Conservation (phyloP, 1,139 yeast genomes). For the Geotrichum bryndzae region DNA sequence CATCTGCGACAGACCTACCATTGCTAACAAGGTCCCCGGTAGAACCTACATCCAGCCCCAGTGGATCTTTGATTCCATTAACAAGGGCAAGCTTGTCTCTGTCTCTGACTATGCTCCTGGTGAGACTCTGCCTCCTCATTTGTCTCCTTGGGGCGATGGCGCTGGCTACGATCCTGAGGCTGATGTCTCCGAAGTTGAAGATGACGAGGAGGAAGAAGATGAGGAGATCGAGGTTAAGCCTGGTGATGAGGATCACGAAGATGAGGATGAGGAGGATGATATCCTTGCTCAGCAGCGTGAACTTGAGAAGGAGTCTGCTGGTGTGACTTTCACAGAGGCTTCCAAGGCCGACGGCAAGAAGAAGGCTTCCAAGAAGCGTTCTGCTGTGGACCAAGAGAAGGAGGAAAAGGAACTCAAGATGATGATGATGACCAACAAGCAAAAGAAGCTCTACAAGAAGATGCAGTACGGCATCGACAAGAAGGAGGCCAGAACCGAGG, state of each 20-base stretch:
- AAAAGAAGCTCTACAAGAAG: slow-evolving; percentile 88
- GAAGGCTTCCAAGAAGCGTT: slow-evolving; percentile 30
- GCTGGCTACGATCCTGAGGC: slow-evolving; percentile 83
- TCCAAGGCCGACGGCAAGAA: slow-evolving; percentile 23
- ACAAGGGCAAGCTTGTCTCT: slow-evolving; percentile 65
- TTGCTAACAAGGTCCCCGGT: slow-evolving; percentile 73
- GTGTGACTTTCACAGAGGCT: slow-evolving; percentile 65
- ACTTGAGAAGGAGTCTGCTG: slow-evolving; percentile 84
- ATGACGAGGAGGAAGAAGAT: slow-evolving; percentile 40
- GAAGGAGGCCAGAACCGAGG: slow-evolving; percentile 73
- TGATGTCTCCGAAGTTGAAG: slow-evolving; percentile 35
- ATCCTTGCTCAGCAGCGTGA: slow-evolving; percentile 71
- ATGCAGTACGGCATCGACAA: slow-evolving; percentile 89
- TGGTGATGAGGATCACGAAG: slow-evolving; percentile 48
- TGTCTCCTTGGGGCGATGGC: slow-evolving; percentile 98
- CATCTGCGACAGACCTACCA: slow-evolving; percentile 84
- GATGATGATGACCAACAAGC: slow-evolving; percentile 97
- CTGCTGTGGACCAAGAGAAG: slow-evolving; percentile 40
- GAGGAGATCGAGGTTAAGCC: slow-evolving; percentile 49
- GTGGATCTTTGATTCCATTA: slow-evolving; percentile 92
- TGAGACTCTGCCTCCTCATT: slow-evolving; percentile 90
- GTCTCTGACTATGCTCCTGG: slow-evolving; percentile 88
- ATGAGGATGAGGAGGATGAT: slow-evolving; percentile 41
- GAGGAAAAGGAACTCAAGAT: slow-evolving; percentile 81
- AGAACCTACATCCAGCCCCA: slow-evolving; percentile 95